These are phyloP conservation scores for Populus pruinosa DNA, from an alignment of 345 rosid species.

Conservation along the genomic window DNA sequence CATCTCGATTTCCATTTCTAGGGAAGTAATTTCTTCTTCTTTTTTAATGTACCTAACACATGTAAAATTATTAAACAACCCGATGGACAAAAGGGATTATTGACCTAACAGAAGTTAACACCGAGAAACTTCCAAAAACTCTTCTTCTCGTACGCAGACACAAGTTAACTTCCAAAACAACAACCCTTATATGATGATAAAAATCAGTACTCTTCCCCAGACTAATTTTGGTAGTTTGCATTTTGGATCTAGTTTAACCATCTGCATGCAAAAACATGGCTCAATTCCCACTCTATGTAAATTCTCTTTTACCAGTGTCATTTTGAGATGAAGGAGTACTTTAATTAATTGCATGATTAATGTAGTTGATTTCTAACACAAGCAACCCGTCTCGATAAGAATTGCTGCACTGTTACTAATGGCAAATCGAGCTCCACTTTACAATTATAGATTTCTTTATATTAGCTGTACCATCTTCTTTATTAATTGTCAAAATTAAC, in stretches of 20 bases:
- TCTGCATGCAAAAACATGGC: not conserved
- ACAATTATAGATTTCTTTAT: not conserved
- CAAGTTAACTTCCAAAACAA: slow-evolving; percentile 5
- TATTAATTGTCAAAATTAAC: not conserved
- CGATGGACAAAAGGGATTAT: not conserved
- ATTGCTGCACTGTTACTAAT: not conserved
- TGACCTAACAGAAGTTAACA: slow-evolving; percentile 3
- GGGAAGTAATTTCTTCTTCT: not conserved
- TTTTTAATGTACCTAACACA: slow-evolving; percentile 5
- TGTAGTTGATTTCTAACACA: not conserved
- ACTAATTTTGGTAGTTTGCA: slow-evolving; percentile 1
- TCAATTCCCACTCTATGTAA: not conserved
- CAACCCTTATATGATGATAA: too few relatives aligned
- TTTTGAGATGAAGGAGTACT: not conserved
- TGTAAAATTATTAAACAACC: not conserved
- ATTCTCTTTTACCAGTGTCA: not conserved
- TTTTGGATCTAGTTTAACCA: slow-evolving; percentile 2
- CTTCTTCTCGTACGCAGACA: slow-evolving; percentile 9
- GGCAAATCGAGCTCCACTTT: not conserved
- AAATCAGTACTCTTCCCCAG: not conserved
- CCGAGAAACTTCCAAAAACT: slow-evolving; percentile 11
- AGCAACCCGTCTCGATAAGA: not conserved
- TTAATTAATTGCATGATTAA: not conserved
- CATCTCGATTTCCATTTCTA: not conserved
- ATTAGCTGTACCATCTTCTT: not conserved